These are phyloP conservation scores for Castanea sativa DNA, from an alignment of 306 rosid species.

Conservation along the genomic window DNA sequence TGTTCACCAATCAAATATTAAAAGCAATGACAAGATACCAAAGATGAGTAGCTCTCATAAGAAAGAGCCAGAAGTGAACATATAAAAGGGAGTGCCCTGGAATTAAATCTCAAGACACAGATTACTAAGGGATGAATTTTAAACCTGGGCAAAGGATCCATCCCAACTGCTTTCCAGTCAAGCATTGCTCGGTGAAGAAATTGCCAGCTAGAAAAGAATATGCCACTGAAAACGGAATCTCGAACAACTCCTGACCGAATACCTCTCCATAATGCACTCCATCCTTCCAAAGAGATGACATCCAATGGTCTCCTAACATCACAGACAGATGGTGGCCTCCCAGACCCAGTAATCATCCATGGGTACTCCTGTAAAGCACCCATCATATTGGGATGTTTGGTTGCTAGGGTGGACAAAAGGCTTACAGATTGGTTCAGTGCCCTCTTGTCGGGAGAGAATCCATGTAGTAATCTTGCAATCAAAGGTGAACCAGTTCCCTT, in stretches of 20 bases:
- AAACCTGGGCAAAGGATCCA: slow-evolving; percentile 86
- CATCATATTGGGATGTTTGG: slow-evolving; percentile 56
- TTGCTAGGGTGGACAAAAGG: slow-evolving; percentile 71
- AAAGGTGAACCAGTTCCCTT: slow-evolving; percentile 52
- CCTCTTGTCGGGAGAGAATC: slow-evolving; percentile 66
- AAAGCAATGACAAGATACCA: not conserved
- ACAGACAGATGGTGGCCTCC: slow-evolving; percentile 70
- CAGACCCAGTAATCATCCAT: slow-evolving; percentile 95
- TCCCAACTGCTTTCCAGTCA: slow-evolving; percentile 85
- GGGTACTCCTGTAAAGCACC: slow-evolving; percentile 75
- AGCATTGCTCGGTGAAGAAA: slow-evolving; percentile 73
- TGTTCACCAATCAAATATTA: not conserved
- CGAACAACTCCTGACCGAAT: slow-evolving; percentile 73
- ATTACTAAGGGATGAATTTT: slow-evolving; percentile 18
- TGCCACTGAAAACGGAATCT: slow-evolving; percentile 81
- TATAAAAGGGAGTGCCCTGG: slow-evolving; percentile 11
- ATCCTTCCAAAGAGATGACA: slow-evolving; percentile 80
- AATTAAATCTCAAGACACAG: slow-evolving; percentile 8
- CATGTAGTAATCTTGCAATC: slow-evolving; percentile 52
- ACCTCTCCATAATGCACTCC: slow-evolving; percentile 83
- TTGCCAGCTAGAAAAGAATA: slow-evolving; percentile 90
- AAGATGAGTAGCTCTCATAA: not conserved
- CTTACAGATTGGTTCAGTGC: slow-evolving; percentile 55
- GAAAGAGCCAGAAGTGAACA: not conserved
- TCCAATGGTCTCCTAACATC: slow-evolving; percentile 57